Conservation (phyloP, 352 stramenopile genomes). For the Aphanomyces euteiches region DNA sequence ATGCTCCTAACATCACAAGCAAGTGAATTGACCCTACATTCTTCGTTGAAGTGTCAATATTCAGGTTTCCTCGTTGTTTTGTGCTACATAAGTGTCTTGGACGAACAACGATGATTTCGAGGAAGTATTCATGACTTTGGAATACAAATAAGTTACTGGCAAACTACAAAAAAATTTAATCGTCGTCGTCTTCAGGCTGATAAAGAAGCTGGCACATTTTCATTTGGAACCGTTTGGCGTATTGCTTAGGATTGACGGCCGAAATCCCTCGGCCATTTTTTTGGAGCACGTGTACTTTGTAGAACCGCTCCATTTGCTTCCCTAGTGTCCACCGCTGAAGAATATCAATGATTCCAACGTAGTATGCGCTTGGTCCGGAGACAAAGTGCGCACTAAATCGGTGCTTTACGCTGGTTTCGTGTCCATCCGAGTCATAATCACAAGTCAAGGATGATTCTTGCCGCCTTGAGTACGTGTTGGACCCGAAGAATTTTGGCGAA, state of each 20-base stretch:
- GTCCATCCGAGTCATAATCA: constrained; percentile 17
- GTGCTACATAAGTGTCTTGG: too few species aligned
- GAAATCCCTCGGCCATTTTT: constrained; percentile 71
- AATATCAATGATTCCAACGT: constrained; percentile 88
- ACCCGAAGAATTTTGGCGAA: constrained; percentile 10
- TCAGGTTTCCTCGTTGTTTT: too few species aligned
- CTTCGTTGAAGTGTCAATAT: too few species aligned
- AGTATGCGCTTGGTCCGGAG: constrained; percentile 82
- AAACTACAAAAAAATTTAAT: not conserved
- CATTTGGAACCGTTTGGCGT: constrained; percentile 72
- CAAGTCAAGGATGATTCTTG: constrained; percentile 15
- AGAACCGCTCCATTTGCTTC: constrained; percentile 75
- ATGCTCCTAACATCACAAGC: too few species aligned
- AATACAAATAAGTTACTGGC: too few species aligned
- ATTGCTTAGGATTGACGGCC: constrained; percentile 61
- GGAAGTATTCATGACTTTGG: too few species aligned
- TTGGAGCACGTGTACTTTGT: constrained; percentile 78
- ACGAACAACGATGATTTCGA: too few species aligned
- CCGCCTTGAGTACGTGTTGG: constrained; percentile 8
- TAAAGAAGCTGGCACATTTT: constrained; percentile 81
- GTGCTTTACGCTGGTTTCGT: constrained; percentile 31
- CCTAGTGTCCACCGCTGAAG: constrained; percentile 81
- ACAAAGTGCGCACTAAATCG: constrained; percentile 72
- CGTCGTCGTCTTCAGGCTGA: constrained; percentile 15
- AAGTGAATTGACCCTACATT: too few species aligned